A percentile compares a stretch with the other conserved stretches of the same genome.
Evolutionary conservation across 1,284 basidiomycete genomes (phyloP).

Genomic region (Boletellus deceptivus): DNA sequence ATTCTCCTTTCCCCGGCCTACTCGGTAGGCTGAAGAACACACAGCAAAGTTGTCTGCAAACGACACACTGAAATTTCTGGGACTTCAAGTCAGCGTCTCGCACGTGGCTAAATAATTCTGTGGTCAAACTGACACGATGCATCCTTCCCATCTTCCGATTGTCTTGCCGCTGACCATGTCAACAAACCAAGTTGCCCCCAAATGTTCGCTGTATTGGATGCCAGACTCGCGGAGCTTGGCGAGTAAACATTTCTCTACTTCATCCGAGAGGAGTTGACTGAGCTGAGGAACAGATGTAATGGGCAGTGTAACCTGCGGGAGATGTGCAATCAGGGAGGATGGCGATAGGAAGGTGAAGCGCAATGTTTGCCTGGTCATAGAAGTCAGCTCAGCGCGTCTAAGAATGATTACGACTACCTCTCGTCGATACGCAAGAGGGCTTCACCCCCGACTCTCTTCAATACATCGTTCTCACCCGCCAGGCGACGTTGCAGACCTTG

Average conservation of each 20-base stretch:
- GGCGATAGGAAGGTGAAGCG: slow-evolving; percentile 73
- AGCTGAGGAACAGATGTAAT: slow-evolving; percentile 74
- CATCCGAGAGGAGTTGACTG: slow-evolving; percentile 69
- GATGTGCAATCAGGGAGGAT: slow-evolving; percentile 65
- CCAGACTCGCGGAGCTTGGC: slow-evolving; percentile 67
- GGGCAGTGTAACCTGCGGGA: slow-evolving; percentile 69
- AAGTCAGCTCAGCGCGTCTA: not conserved
- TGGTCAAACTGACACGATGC: slow-evolving; percentile 56
- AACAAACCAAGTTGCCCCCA: slow-evolving; percentile 73
- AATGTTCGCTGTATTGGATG: slow-evolving; percentile 48
- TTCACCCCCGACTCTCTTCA: slow-evolving; percentile 58
- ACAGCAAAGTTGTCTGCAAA: slow-evolving; percentile 50
- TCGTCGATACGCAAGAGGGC: slow-evolving; percentile 66
- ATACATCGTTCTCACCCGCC: slow-evolving; percentile 26
- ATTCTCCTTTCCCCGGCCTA: slow-evolving; percentile 40
- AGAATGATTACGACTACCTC: slow-evolving; percentile 38
- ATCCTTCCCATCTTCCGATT: slow-evolving; percentile 78
- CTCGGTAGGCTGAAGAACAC: slow-evolving; percentile 53
- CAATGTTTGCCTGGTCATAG: slow-evolving; percentile 55
- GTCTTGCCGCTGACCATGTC: slow-evolving; percentile 61
- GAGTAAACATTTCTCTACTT: slow-evolving; percentile 66
- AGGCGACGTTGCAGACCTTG: slow-evolving; percentile 41
- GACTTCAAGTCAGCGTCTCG: slow-evolving; percentile 6
- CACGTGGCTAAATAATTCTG: not conserved
- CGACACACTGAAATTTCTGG: slow-evolving; percentile 62